These are phyloP conservation scores for Trichosporon sp. DNA, from an alignment of 1,284 basidiomycete species.

Conservation along the genomic window DNA sequence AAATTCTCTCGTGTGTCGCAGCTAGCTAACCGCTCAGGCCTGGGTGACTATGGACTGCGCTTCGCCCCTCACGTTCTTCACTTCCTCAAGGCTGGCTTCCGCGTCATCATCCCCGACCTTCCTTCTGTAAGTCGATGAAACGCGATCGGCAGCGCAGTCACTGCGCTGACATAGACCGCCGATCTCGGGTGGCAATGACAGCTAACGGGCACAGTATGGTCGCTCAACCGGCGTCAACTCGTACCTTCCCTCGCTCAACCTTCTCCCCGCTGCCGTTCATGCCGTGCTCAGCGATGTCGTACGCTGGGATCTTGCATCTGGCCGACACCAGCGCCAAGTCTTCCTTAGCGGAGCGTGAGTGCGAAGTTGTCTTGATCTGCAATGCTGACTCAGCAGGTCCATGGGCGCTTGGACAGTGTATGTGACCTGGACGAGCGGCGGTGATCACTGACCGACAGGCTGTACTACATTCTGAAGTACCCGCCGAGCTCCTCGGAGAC, in stretches of 20 bases:
- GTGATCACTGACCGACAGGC: slow-evolving; percentile 21
- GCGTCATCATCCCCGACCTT: slow-evolving; percentile 52
- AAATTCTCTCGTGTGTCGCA: background rate
- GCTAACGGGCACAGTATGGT: slow-evolving; percentile 40
- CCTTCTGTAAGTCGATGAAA: slow-evolving; percentile 47
- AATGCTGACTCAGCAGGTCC: slow-evolving; percentile 20
- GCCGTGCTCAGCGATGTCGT: slow-evolving; percentile 50
- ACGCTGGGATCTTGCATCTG: slow-evolving; percentile 29
- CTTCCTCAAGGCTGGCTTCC: slow-evolving; percentile 51
- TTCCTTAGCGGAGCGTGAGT: slow-evolving; percentile 50
- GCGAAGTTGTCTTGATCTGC: background rate
- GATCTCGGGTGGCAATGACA: too few relatives aligned
- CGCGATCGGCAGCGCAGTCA: too few relatives aligned
- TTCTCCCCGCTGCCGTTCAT: slow-evolving; percentile 49
- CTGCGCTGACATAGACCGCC: background rate
- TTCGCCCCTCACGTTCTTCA: slow-evolving; percentile 49
- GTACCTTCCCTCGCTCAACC: slow-evolving; percentile 47
- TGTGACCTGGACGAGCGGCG: background rate
- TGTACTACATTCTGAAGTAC: slow-evolving; percentile 43
- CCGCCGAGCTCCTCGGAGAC: slow-evolving; percentile 28
- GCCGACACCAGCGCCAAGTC: slow-evolving; percentile 41
- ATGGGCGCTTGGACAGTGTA: slow-evolving; percentile 33
- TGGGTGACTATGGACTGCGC: slow-evolving; percentile 48
- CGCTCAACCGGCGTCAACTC: slow-evolving; percentile 50
- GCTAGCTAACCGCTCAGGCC: slow-evolving; percentile 27